Base-by-base conservation (phyloP, 352 stramenopile species). In the Phytophthora sp. region DNA sequence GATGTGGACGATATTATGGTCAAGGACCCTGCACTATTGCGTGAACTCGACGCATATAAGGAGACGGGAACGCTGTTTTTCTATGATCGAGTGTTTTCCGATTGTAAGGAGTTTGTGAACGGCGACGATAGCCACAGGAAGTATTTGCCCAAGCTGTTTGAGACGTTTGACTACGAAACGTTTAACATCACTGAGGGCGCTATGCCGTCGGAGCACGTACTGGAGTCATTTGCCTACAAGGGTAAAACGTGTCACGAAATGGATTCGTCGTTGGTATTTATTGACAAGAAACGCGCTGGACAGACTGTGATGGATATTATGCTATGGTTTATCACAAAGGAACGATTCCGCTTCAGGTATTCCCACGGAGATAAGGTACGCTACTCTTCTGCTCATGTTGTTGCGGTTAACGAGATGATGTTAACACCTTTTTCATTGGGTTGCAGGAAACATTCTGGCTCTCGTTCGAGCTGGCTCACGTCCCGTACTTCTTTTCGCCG, bases 191-290 rank as follows among this genome's bases (percentile, higher is more conserved):
- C 43, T 3, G 44, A 37, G 12, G 59, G 51, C 4, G 24, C 43
- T 2, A 50, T 32, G 17, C 67, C 72, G 15, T 83, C 79, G 1
- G 31, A 69, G 26, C 79, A 86, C 23, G 56, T 86, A 23, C 39
- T 75, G 11, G 26, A 77, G 8, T 84, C 73, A 5, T 78, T 76
- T 49, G 76, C 71, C 1, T 91, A 78, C 42, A 42, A 45, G 7
- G 74, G 52, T 11, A 66, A 78, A 42, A 75, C 77, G 23, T 84
- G 70, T 49, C 82, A 89, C 49, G 79, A 89, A 30, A 73, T 79
- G 69, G 73, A 89, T 55, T 87, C 81, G 69, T 90, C 81, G 5
- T 70, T 90, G 15, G 68, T 69, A 10, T 31, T 69, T 0, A 54
- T 69, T 18, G 53, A 69, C 46, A 69, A 69, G 60, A 30, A 59